Percentiles rank a stretch among this genome's conserved stretches.
These are phyloP conservation scores for Termitomyces bulborhizus DNA, from an alignment of 768 basidiomycete species.

Conservation along the genomic window DNA sequence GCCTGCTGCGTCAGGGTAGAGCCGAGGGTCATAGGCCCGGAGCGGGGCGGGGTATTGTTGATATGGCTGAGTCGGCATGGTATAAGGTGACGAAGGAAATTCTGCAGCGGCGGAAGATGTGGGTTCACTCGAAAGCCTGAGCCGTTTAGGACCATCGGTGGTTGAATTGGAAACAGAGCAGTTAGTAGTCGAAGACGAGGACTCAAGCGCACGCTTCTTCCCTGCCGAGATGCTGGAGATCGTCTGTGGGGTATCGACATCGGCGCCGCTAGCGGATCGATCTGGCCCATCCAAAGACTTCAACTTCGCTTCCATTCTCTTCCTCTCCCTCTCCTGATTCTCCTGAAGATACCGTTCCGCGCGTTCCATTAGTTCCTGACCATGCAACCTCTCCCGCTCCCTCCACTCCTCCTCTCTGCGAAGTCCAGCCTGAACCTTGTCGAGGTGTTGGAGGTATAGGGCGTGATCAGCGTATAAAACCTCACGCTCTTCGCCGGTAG, in stretches of 20 bases:
- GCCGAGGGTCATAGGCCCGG: constrained; percentile 25
- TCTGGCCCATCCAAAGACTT: constrained; percentile 8
- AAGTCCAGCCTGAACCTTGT: constrained; percentile 7
- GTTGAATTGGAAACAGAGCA: not conserved
- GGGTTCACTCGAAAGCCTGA: constrained; percentile 2
- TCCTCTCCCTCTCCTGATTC: not conserved
- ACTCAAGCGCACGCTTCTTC: constrained; percentile 13
- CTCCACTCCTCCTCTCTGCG: constrained; percentile 8
- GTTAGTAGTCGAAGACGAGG: not conserved
- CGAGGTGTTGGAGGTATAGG: constrained; percentile 3
- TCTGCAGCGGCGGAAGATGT: not conserved
- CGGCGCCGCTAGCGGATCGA: not conserved
- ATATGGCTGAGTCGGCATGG: not conserved
- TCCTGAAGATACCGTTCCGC: not conserved
- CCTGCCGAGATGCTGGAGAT: not conserved
- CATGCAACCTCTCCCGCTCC: constrained; percentile 7
- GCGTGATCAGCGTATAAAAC: not conserved
- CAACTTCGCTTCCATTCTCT: not conserved
- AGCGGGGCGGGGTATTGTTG: constrained; percentile 32
- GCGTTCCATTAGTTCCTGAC: not conserved
- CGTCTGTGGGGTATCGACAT: not conserved
- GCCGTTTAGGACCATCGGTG: constrained; percentile 6
- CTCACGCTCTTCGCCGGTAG: constrained; percentile 10
- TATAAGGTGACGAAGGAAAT: not conserved
- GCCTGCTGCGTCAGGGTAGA: constrained; percentile 34